A percentile compares a stretch with the other conserved stretches of the same genome.
phyloP scores from a whole-genome alignment of 495 filamentous ascomycete genomes.

The Podospora australis region DNA sequence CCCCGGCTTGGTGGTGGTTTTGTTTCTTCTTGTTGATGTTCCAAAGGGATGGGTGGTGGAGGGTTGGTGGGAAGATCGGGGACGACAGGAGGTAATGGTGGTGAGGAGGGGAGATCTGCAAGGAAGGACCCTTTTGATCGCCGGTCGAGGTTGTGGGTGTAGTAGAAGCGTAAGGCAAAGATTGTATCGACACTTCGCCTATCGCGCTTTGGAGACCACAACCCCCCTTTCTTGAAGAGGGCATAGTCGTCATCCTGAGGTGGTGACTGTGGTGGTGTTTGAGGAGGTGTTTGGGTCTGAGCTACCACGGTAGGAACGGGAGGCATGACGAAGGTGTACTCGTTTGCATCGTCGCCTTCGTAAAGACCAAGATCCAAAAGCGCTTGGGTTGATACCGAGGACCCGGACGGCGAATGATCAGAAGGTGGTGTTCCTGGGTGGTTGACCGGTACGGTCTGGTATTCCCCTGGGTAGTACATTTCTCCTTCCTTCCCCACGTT shows the following conservation, averaged over 20 bases:
- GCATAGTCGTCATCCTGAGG: not conserved
- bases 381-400: constrained; percentile 4
- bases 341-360: not conserved
- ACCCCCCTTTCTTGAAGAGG: no score
- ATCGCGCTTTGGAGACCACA: not conserved
- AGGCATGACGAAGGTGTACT: not conserved
- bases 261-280: not conserved
- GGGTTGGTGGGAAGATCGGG: not conserved
- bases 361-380: not conserved
- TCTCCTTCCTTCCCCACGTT: not conserved
- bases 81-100: not conserved
- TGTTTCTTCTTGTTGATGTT: not conserved
- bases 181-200: constrained; percentile 12
- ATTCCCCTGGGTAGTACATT: not conserved
- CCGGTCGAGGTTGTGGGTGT: not conserved
- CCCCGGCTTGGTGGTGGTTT: not conserved
- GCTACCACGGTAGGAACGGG: not conserved
- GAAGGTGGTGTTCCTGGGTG: constrained; percentile 1
- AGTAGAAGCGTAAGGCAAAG: constrained; percentile 11
- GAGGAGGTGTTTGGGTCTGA: not conserved
- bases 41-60: constrained; percentile 1
- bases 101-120: constrained; percentile 8
- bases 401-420: not conserved
- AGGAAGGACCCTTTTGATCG: not conserved
- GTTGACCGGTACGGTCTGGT: constrained; percentile 2